Evolutionary conservation across 1,139 yeast genomes (phyloP).

Genomic region (Geotrichum fermentans): DNA sequence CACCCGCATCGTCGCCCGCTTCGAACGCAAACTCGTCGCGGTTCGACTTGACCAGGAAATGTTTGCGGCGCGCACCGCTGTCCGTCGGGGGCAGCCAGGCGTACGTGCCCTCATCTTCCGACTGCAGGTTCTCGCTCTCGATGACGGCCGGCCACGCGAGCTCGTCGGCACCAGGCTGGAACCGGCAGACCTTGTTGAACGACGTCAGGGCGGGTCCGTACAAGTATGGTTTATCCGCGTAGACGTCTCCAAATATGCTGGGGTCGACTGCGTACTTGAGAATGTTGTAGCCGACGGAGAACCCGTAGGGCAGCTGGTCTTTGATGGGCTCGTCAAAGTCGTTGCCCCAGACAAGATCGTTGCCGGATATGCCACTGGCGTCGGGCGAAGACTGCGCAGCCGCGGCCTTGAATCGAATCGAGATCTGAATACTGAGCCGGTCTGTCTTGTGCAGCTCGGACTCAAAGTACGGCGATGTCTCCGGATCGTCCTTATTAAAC

Average conservation of each 20-base stretch:
- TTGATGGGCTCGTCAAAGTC: conserved; percentile 59
- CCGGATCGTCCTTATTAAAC: neutral
- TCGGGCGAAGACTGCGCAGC: neutral
- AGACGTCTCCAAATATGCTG: conserved; percentile 59
- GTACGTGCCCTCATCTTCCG: neutral
- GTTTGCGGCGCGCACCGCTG: conserved; percentile 33
- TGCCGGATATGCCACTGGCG: conserved; percentile 43
- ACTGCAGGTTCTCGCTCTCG: neutral
- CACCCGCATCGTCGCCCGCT: conserved; percentile 24
- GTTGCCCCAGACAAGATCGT: conserved; percentile 59
- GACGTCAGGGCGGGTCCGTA: conserved; percentile 61
- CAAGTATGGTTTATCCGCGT: conserved; percentile 53
- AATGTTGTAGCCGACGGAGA: conserved; percentile 47
- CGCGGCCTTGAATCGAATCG: conserved; percentile 28
- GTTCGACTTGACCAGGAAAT: conserved; percentile 33
- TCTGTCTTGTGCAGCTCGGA: conserved; percentile 26
- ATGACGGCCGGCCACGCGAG: conserved; percentile 18
- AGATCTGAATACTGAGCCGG: conserved; percentile 34
- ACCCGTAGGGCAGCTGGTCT: conserved; percentile 60
- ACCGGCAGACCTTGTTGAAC: conserved; percentile 41
- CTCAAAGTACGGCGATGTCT: conserved; percentile 27
- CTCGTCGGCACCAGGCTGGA: conserved; percentile 1
- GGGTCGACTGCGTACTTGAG: conserved; percentile 50
- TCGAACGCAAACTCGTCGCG: conserved; percentile 35
- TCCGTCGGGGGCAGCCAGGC: conserved; percentile 20